Conservation (phyloP, 2,329 filamentous ascomycete species). For the Aspergillus terreus region DNA sequence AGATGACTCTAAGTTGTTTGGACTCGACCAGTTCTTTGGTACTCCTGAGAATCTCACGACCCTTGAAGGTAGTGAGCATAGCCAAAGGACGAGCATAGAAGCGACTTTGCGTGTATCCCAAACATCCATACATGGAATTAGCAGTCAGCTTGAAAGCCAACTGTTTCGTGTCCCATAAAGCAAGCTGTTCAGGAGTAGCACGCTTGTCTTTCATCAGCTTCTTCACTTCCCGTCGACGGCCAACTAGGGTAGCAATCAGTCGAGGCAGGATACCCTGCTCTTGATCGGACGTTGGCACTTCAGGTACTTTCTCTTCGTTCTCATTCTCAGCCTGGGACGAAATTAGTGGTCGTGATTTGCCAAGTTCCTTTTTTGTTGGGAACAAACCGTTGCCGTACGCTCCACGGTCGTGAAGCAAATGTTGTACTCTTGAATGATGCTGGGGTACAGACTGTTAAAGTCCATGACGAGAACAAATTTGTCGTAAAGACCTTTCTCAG, state of each 20-base stretch:
- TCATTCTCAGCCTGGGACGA: constrained; percentile 51
- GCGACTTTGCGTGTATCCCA: constrained; percentile 93
- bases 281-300: constrained; percentile 70
- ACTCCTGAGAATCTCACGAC: constrained; percentile 91
- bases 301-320: constrained; percentile 83
- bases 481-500: constrained; percentile 95
- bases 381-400: constrained; percentile 63
- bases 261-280: constrained; percentile 81
- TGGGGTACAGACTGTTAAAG: constrained; percentile 98
- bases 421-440: constrained; percentile 98
- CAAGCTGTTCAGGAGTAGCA: constrained; percentile 79
- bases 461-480: constrained; percentile 99
- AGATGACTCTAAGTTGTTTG: constrained; percentile 89
- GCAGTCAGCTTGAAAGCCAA: constrained; percentile 93
- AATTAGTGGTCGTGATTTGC: constrained; percentile 9
- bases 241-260: constrained; percentile 88
- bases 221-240: constrained; percentile 86
- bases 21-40: constrained; percentile 95
- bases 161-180: constrained; percentile 98
- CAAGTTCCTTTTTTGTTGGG: not conserved
- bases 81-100: constrained; percentile 95
- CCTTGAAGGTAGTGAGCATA: constrained; percentile 94
- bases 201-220: constrained; percentile 92
- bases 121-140: constrained; percentile 99
- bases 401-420: constrained; percentile 99